Percentiles rank a stretch among this genome's conserved stretches.
phyloP scores from a whole-genome alignment of 2,329 filamentous ascomycete genomes.

The Pseudocercospora fuligena region DNA sequence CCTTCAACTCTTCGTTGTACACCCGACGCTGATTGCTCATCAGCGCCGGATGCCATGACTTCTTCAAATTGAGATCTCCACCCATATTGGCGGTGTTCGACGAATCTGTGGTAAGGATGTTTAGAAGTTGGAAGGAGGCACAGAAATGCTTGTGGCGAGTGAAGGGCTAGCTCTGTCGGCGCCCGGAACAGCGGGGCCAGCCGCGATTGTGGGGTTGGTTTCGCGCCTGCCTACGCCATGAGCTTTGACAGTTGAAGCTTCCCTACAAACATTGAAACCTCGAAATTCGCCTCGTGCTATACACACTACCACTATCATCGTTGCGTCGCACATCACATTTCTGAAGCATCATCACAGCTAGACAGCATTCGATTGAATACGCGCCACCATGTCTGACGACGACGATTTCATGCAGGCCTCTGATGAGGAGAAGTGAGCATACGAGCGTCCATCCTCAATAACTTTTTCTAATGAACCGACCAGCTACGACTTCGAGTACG shows the following conservation, averaged over 20 bases:
- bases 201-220: not conserved
- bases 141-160: conserved; percentile 12
- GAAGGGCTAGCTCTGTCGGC: not conserved
- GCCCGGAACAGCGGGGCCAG: not conserved
- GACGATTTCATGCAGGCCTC: conserved; percentile 95
- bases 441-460: conserved; percentile 17
- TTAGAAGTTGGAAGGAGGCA: conserved; percentile 7
- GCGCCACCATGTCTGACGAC: conserved; percentile 72
- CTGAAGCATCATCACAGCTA: not conserved
- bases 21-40: conserved; percentile 89
- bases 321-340: not conserved
- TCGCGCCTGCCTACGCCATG: conserved; percentile 1
- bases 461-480: conserved; percentile 10
- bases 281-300: not conserved
- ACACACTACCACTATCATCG: not conserved
- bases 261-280: not conserved
- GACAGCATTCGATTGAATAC: not conserved
- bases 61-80: conserved; percentile 92
- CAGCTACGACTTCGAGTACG: conserved; percentile 96
- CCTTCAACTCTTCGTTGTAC: conserved; percentile 89
- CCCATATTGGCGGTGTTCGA: conserved; percentile 68
- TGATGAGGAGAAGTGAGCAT: conserved; percentile 75
- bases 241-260: not conserved
- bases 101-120: conserved; percentile 9
- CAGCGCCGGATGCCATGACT: conserved; percentile 88